Evolutionary conservation across 2,329 filamentous ascomycete species (phyloP).

Genomic region (Lizonia empirigonia): DNA sequence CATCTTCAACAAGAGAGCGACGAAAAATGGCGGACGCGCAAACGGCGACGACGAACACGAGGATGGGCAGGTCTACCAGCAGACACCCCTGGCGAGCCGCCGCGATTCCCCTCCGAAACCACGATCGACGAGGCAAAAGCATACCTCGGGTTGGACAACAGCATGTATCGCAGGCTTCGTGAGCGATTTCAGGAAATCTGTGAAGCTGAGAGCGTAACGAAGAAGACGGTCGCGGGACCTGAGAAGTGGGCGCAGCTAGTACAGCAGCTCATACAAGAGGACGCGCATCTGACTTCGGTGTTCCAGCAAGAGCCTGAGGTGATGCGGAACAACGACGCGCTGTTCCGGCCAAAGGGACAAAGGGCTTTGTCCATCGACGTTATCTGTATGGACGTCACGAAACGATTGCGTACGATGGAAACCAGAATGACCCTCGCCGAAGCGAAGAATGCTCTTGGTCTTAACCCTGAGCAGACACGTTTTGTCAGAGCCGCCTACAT

Average conservation of each 20-base stretch:
- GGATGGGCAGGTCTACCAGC: constrained; percentile 71
- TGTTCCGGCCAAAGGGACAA: constrained; percentile 53
- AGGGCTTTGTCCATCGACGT: constrained; percentile 76
- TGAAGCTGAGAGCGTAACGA: constrained; percentile 67
- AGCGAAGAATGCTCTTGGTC: constrained; percentile 72
- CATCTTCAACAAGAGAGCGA: constrained; percentile 63
- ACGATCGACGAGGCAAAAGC: constrained; percentile 79
- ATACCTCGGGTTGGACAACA: constrained; percentile 67
- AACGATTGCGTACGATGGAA: constrained; percentile 71
- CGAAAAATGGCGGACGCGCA: constrained; percentile 66
- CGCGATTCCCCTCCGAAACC: constrained; percentile 80
- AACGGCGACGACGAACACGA: constrained; percentile 70
- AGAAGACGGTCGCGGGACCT: constrained; percentile 76
- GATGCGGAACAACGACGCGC: constrained; percentile 48
- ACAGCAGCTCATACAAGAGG: constrained; percentile 67
- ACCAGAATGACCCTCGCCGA: constrained; percentile 73
- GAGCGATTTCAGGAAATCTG: constrained; percentile 74
- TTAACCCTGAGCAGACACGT: constrained; percentile 71
- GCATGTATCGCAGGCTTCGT: constrained; percentile 68
- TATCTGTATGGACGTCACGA: constrained; percentile 81
- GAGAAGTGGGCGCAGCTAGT: constrained; percentile 77
- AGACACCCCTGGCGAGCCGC: constrained; percentile 69
- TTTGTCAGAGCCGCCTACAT: constrained; percentile 70
- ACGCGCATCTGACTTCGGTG: constrained; percentile 65
- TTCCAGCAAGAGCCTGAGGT: constrained; percentile 64